Conservation (phyloP, 1,284 basidiomycete genomes). For the Rhizopogon hawkerae region DNA sequence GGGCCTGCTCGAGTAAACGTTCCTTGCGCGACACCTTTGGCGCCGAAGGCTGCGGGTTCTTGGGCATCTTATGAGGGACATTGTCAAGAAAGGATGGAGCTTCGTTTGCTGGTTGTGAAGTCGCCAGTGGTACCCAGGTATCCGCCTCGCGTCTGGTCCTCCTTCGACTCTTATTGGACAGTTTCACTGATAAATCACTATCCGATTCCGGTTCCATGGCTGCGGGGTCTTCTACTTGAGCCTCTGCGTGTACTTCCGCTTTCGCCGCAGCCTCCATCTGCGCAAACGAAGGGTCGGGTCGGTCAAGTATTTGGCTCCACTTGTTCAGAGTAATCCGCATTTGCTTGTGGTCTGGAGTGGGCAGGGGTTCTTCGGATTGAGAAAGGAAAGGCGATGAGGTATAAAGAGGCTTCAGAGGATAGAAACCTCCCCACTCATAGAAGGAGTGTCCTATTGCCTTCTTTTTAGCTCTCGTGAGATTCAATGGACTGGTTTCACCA, state of each 20-base stretch:
- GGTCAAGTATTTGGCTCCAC: conserved; percentile 27
- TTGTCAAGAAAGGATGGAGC: not conserved
- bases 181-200: not conserved
- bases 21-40: conserved; percentile 1
- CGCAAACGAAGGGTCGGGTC: conserved; percentile 26
- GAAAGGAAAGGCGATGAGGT: conserved; percentile 21
- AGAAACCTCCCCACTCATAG: conserved; percentile 26
- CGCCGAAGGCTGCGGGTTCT: not conserved
- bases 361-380: conserved; percentile 10
- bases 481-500: conserved; percentile 16
- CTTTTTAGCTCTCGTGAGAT: conserved; percentile 23
- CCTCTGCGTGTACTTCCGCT: not conserved
- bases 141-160: not conserved
- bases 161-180: conserved; percentile 1
- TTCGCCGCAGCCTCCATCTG: conserved; percentile 16
- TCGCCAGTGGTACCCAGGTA: not conserved
- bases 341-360: conserved; percentile 16
- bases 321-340: conserved; percentile 27
- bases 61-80: not conserved
- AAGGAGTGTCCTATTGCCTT: conserved; percentile 25
- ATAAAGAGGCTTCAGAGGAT: conserved; percentile 22
- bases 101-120: not conserved
- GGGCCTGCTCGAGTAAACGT: conserved; percentile 1
- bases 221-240: not conserved
- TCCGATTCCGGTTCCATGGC: not conserved